Evolutionary conservation across 371 early-diverging fungal genomes (phyloP).

Genomic region (Dinochytrium kinnereticum): DNA sequence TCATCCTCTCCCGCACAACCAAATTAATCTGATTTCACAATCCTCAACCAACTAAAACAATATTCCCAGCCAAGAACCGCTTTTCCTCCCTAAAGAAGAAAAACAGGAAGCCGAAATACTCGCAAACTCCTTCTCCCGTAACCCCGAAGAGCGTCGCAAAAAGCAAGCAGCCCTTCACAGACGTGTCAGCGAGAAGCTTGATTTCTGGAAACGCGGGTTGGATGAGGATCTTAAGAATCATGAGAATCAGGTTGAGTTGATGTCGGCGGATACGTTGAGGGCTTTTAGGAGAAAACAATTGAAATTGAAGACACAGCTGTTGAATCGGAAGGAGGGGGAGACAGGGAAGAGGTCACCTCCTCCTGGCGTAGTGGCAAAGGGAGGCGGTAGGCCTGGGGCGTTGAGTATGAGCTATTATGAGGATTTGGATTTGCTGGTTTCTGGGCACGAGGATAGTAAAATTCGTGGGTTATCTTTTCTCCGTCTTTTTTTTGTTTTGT

Average conservation of each 20-base stretch:
- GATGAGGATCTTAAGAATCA: constrained; percentile 36
- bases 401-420: constrained; percentile 54
- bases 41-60: neutral
- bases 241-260: constrained; percentile 43
- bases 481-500: constrained; percentile 1
- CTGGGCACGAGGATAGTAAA: constrained; percentile 56
- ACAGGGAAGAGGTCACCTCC: neutral
- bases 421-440: constrained; percentile 52
- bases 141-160: constrained; percentile 48
- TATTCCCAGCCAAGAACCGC: constrained; percentile 48
- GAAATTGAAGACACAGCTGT: constrained; percentile 26
- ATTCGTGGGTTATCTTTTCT: constrained; percentile 38
- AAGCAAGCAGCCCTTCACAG: constrained; percentile 46
- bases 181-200: constrained; percentile 41
- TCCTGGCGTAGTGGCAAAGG: neutral
- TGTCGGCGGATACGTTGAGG: constrained; percentile 36
- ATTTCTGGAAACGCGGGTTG: constrained; percentile 42
- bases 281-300: constrained; percentile 37
- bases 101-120: constrained; percentile 30
- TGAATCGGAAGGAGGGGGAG: neutral
- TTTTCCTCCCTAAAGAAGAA: constrained; percentile 51
- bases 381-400: constrained; percentile 31
- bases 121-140: constrained; percentile 32
- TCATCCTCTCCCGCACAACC: neutral
- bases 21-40: neutral